Percentiles rank a stretch among this genome's conserved stretches.
Conservation (phyloP, 2,329 filamentous ascomycete species). For the Ophiostoma angusticollis region DNA sequence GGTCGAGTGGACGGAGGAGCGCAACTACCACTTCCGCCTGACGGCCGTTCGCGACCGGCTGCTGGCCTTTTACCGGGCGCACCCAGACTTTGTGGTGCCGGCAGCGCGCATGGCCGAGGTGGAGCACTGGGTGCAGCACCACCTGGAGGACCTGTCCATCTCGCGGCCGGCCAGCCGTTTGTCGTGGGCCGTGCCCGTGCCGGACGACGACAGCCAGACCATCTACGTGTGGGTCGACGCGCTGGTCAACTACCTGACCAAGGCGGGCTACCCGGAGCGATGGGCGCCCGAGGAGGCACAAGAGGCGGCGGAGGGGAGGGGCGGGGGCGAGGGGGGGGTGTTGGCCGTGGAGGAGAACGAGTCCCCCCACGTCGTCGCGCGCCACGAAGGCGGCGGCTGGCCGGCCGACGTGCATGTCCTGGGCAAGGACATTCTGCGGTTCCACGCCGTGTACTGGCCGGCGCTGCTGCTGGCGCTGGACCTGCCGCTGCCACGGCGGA, state of each 20-base stretch:
- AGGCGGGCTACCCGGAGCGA: conserved; percentile 60
- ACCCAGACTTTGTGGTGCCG: conserved; percentile 68
- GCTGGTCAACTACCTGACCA: conserved; percentile 84
- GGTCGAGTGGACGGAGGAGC: conserved; percentile 89
- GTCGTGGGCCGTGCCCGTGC: conserved; percentile 80
- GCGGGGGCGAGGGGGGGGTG: conserved; percentile 1
- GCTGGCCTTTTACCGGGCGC: conserved; percentile 64
- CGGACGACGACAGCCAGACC: conserved; percentile 71
- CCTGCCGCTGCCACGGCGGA: conserved; percentile 61
- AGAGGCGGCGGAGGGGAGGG: conserved; percentile 1
- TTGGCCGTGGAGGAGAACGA: too few relatives aligned
- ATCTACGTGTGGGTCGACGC: conserved; percentile 99
- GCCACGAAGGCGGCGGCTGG: conserved; percentile 50
- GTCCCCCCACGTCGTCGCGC: too few relatives aligned
- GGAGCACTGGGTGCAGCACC: conserved; percentile 59
- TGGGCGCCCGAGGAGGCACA: conserved; percentile 43
- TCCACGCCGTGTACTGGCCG: conserved; percentile 97
- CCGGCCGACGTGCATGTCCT: conserved; percentile 86
- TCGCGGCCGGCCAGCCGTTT: conserved; percentile 69
- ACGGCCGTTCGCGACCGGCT: conserved; percentile 70
- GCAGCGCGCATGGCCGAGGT: conserved; percentile 63
- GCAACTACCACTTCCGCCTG: conserved; percentile 88
- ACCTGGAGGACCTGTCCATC: conserved; percentile 71
- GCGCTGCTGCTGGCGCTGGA: conserved; percentile 84
- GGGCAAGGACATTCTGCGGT: conserved; percentile 91